Evolutionary conservation across 1,284 basidiomycete genomes (phyloP).

Genomic region (Trichosporon inkin): DNA sequence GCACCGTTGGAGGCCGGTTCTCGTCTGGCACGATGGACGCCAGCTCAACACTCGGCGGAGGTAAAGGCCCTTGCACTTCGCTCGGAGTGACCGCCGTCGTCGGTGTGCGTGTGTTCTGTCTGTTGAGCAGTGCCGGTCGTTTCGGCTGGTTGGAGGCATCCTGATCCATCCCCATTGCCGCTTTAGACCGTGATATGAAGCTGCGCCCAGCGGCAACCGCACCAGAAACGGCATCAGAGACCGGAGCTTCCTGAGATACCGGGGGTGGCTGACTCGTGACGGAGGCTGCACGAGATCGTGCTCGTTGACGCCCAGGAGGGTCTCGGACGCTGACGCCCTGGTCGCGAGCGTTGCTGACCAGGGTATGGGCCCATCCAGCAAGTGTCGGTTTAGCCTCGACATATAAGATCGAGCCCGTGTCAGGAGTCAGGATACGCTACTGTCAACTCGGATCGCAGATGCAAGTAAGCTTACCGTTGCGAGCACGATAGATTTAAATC

Average conservation of each 20-base stretch:
- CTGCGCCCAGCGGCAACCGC: not conserved
- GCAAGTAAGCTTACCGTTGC: conserved; percentile 39
- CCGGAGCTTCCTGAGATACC: not conserved
- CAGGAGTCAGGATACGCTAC: conserved; percentile 73
- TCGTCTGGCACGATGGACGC: conserved; percentile 83
- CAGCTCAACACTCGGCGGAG: conserved; percentile 63
- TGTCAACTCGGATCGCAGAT: not conserved
- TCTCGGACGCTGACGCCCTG: conserved; percentile 57
- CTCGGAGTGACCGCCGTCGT: conserved; percentile 30
- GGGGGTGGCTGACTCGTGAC: conserved; percentile 48
- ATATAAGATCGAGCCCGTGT: conserved; percentile 67
- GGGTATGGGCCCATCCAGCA: conserved; percentile 62
- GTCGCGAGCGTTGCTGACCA: conserved; percentile 69
- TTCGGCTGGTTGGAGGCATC: conserved; percentile 39
- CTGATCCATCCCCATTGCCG: conserved; percentile 11
- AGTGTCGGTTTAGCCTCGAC: conserved; percentile 63
- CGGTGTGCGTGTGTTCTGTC: conserved; percentile 30
- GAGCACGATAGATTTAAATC: conserved; percentile 44
- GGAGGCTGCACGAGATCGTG: conserved; percentile 34
- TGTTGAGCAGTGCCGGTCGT: conserved; percentile 47
- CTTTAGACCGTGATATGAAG: not conserved
- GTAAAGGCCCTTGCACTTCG: conserved; percentile 11
- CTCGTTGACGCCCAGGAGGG: conserved; percentile 25
- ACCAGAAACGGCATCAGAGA: not conserved
- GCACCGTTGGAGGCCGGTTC: conserved; percentile 70